Evolutionary conservation across 2,329 filamentous ascomycete genomes (phyloP), one percentile per base, ranked within the genome.

Genomic region (Cercospora sesami): DNA sequence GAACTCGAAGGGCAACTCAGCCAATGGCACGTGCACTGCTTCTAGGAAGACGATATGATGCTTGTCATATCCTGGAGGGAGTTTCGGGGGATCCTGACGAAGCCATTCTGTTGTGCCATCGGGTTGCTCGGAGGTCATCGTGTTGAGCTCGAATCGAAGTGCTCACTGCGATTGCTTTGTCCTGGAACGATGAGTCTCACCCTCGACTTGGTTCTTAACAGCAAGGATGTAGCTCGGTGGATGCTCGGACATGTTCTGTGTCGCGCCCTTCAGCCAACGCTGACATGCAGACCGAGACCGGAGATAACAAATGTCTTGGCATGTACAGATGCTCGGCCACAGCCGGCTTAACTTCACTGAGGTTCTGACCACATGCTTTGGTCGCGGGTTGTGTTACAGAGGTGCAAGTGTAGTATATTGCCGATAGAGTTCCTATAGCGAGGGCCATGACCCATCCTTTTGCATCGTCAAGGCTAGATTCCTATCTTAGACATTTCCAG

Each of bases 41-140:
- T 72, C 71, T 0, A 72, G 62, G 23, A 72, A 72, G 14, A 71
- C 71, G 60, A 72, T 72, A 30, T 72, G 71, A 55, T 72, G 71
- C 51, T 71, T 71, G 8, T 59, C 26, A 26, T 72, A 72, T 21
- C 69, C 71, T 21, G 64, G 61, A 6, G 71, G 71, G 14, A 72
- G 61, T 5, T 66, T 62, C 4, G 67, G 71, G 28, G 66, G 71
- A 30, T 64, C 59, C 55, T 71, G 71, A 8, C 65, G 18, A 16
- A 55, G 48, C 71, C 71, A 72, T 42, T 42, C 48, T 5, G 48
- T 53, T 16, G 23, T 28, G 12, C 48, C 48, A n/a, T 30, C 30
- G 12, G 12, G 14, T 2, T 28, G 23, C 12, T 53, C 48, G 48
- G 48, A 53, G 2, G 14, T 30, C 48, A 53, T 53, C 3, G 28